phyloP scores from a whole-genome alignment of 192 early-diverging fungal genomes.

The Allomyces arbusculus region DNA sequence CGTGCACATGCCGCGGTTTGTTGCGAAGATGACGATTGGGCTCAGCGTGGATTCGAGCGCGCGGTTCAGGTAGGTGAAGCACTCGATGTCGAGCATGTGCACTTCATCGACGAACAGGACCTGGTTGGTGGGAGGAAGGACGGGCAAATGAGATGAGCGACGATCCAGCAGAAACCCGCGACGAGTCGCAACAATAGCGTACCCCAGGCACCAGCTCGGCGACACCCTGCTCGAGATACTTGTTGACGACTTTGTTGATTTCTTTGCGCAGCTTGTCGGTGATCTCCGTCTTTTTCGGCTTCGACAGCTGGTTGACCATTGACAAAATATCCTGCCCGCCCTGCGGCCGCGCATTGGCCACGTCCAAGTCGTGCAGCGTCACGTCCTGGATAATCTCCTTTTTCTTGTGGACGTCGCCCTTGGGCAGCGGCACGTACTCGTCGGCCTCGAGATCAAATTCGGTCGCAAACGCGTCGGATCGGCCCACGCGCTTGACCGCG shows the following conservation, averaged over 20 bases:
- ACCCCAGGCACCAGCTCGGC: slow-evolving; percentile 91
- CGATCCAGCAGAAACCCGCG: too few relatives aligned
- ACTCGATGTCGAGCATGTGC: slow-evolving; percentile 99
- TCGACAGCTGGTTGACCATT: slow-evolving; percentile 95
- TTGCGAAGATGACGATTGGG: slow-evolving; percentile 95
- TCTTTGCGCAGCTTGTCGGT: slow-evolving; percentile 94
- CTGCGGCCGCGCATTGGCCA: slow-evolving; percentile 87
- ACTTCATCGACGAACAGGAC: slow-evolving; percentile 96
- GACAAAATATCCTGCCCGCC: slow-evolving; percentile 96
- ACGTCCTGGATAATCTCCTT: slow-evolving; percentile 98
- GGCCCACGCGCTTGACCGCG: slow-evolving; percentile 92
- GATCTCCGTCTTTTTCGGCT: slow-evolving; percentile 98
- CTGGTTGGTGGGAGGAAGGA: too few relatives aligned
- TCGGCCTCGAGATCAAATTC: slow-evolving; percentile 98
- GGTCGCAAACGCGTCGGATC: slow-evolving; percentile 94
- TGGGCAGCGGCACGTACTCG: slow-evolving; percentile 90
- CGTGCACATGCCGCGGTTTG: slow-evolving; percentile 85
- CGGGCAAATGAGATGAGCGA: too few relatives aligned
- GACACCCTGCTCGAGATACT: slow-evolving; percentile 93
- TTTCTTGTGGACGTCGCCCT: slow-evolving; percentile 98
- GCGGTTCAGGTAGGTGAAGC: slow-evolving; percentile 96
- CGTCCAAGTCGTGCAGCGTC: slow-evolving; percentile 91
- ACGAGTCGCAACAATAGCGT: too few relatives aligned
- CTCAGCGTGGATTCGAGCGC: slow-evolving; percentile 87
- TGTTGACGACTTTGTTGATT: slow-evolving; percentile 98